Conservation (phyloP, 2,329 filamentous ascomycete genomes). For the Periconia macrospinosa region DNA sequence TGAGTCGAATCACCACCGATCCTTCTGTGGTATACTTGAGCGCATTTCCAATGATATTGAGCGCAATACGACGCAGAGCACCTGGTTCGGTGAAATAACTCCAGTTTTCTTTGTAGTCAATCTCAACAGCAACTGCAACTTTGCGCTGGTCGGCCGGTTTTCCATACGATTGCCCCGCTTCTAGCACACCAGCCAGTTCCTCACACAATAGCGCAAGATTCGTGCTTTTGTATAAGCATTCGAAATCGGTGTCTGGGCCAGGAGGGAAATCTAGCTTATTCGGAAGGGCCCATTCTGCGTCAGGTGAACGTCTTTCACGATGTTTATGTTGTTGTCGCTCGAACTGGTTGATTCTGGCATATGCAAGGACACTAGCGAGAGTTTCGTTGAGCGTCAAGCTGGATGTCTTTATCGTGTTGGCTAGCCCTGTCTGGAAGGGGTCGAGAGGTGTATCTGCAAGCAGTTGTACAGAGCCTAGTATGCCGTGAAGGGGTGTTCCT, state of each 20-base stretch:
- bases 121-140: slow-evolving; percentile 2
- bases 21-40: slow-evolving; percentile 7
- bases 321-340: slow-evolving; percentile 6
- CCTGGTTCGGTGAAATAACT: slow-evolving; percentile 7
- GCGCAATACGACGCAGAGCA: slow-evolving; percentile 3
- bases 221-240: slow-evolving; percentile 13
- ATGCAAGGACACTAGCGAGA: slow-evolving; percentile 8
- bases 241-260: slow-evolving; percentile 13
- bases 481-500: slow-evolving; percentile 12
- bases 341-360: slow-evolving; percentile 5
- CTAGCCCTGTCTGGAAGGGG: slow-evolving; percentile 1
- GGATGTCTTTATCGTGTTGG: slow-evolving; percentile 4
- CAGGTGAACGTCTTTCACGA: slow-evolving; percentile 8
- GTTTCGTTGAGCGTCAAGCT: slow-evolving; percentile 9
- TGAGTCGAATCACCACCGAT: neutral
- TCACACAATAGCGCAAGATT: too few species aligned
- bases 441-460: slow-evolving; percentile 3
- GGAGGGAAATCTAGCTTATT: slow-evolving; percentile 4
- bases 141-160: slow-evolving; percentile 2
- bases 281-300: slow-evolving; percentile 10
- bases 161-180: too few species aligned
- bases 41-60: slow-evolving; percentile 9
- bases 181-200: too few species aligned
- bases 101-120: slow-evolving; percentile 7
- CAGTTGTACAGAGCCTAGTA: slow-evolving; percentile 8